A percentile compares a stretch with the other conserved stretches of the same genome.
These are phyloP conservation scores for Wilcoxina mikolae DNA, from an alignment of 495 filamentous ascomycete species.

Conservation along the genomic window DNA sequence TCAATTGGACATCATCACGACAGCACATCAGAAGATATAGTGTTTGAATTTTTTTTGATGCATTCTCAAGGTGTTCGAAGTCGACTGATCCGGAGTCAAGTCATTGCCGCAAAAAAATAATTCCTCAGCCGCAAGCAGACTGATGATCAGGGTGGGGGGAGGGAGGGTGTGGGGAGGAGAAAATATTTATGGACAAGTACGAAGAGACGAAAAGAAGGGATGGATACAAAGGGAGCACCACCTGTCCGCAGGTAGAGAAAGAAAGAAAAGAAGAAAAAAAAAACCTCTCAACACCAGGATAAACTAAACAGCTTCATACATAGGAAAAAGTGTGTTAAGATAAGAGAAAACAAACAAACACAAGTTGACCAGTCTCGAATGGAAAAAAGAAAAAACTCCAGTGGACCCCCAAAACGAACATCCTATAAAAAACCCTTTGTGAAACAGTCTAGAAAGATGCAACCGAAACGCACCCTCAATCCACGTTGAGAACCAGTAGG, in stretches of 20 bases:
- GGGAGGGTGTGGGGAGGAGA: too few relatives aligned
- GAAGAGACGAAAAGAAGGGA: not conserved
- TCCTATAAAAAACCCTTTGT: not conserved
- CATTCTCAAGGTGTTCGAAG: too few relatives aligned
- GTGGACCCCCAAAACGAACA: not conserved
- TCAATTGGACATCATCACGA: too few relatives aligned
- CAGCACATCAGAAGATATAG: too few relatives aligned
- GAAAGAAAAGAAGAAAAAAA: not conserved
- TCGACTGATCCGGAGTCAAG: too few relatives aligned
- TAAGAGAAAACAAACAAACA: too few relatives aligned
- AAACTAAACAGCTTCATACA: not conserved
- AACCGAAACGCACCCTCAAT: not conserved
- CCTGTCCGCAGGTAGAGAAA: not conserved
- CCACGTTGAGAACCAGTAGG: not conserved
- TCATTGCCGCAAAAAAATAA: too few relatives aligned
- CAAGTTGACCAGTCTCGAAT: too few relatives aligned
- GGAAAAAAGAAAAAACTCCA: not conserved
- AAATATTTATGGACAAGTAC: too few relatives aligned
- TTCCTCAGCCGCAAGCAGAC: too few relatives aligned
- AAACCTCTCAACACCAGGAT: not conserved
- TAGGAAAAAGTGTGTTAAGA: not conserved
- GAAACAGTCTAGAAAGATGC: not conserved
- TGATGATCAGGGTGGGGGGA: too few relatives aligned
- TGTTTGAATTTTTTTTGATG: too few relatives aligned
- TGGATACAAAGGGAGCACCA: not conserved